These are phyloP conservation scores for Epicoccum nigrum DNA, from an alignment of 2,329 filamentous ascomycete genomes.

Conservation along the genomic window DNA sequence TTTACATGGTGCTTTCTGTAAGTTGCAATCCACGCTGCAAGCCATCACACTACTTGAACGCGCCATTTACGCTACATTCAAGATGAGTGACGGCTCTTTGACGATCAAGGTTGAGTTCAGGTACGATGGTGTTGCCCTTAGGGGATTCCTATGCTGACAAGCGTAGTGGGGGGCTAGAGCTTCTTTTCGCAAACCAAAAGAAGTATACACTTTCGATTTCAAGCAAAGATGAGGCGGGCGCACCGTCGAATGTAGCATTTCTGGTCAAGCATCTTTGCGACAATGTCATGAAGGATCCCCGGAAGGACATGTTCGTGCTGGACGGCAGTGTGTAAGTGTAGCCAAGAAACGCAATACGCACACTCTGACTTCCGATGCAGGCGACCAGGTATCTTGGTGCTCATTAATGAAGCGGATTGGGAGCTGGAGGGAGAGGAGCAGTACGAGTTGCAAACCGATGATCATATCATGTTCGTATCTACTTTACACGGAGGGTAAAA, in stretches of 20 bases:
- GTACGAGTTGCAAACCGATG: slow-evolving; percentile 80
- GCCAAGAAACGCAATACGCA: background rate
- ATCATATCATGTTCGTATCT: slow-evolving; percentile 94
- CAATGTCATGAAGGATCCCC: slow-evolving; percentile 79
- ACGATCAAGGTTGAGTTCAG: slow-evolving; percentile 76
- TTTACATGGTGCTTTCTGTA: slow-evolving; percentile 1
- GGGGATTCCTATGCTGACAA: slow-evolving; percentile 12
- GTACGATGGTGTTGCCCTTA: slow-evolving; percentile 51
- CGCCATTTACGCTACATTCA: background rate
- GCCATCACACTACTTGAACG: background rate
- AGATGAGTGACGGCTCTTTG: slow-evolving; percentile 48
- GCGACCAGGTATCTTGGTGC: slow-evolving; percentile 90
- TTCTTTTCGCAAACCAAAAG: slow-evolving; percentile 85
- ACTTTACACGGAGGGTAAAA: slow-evolving; percentile 86
- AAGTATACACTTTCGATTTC: slow-evolving; percentile 75
- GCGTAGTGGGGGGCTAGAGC: slow-evolving; percentile 81
- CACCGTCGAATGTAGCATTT: slow-evolving; percentile 71
- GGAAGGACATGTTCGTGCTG: slow-evolving; percentile 88
- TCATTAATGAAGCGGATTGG: slow-evolving; percentile 99
- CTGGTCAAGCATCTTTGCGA: slow-evolving; percentile 81
- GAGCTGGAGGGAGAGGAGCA: slow-evolving; percentile 93
- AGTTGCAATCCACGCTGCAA: slow-evolving; percentile 11
- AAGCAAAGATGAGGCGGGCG: slow-evolving; percentile 62
- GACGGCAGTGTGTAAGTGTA: slow-evolving; percentile 80
- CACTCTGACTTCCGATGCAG: slow-evolving; percentile 56